phyloP scores from a whole-genome alignment of 371 early-diverging fungal genomes.

The Batrachochytrium dendrobatidis region DNA sequence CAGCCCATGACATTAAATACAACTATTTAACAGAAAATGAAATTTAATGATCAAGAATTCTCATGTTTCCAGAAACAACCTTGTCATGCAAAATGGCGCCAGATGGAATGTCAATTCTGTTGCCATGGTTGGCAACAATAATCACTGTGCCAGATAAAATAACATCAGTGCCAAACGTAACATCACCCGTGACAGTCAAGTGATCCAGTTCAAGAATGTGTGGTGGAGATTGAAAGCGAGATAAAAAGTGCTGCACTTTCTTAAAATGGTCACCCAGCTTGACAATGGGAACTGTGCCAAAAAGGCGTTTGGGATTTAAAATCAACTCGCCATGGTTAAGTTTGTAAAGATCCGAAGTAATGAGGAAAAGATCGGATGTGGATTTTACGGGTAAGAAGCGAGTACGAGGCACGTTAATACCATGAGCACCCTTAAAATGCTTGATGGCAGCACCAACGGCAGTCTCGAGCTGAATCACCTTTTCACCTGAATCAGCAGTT shows the following conservation, averaged over 20 bases:
- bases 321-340: constrained; percentile 87
- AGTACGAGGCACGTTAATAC: constrained; percentile 96
- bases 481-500: constrained; percentile 76
- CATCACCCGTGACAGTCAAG: constrained; percentile 97
- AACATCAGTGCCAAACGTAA: constrained; percentile 93
- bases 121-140: constrained; percentile 95
- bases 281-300: constrained; percentile 89
- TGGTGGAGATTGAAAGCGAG: constrained; percentile 89
- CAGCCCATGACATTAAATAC: no score
- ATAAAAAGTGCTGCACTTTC: constrained; percentile 72
- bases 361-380: constrained; percentile 96
- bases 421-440: constrained; percentile 94
- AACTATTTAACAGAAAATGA: no score
- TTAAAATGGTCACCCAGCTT: constrained; percentile 98
- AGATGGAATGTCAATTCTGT: constrained; percentile 96
- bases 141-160: constrained; percentile 94
- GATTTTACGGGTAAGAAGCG: constrained; percentile 99
- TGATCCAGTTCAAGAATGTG: constrained; percentile 98
- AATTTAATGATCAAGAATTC: constrained; percentile 55
- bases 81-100: constrained; percentile 97
- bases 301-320: constrained; percentile 87
- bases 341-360: constrained; percentile 92
- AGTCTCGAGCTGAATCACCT: constrained; percentile 98
- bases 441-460: constrained; percentile 99
- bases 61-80: constrained; percentile 95